Evolutionary conservation across 140 eudicot genomes (phyloP).

Genomic region (Bidens hawaiensis): DNA sequence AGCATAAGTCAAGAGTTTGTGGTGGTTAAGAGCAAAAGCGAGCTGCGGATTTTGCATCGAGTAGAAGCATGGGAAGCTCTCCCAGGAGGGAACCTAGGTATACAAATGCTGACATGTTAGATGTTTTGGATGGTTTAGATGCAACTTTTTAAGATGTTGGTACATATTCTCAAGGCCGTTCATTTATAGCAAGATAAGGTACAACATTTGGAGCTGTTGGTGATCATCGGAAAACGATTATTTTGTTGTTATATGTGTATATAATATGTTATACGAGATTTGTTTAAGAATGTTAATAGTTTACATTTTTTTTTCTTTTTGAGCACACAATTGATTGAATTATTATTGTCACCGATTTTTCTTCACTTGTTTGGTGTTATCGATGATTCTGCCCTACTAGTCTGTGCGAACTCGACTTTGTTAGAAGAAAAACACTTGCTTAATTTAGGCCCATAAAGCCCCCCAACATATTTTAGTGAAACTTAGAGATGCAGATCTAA

Average conservation of each 20-base stretch:
- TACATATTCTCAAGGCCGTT: too few species aligned
- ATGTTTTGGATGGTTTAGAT: too few species aligned
- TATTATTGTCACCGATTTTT: background rate
- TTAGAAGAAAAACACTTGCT: too few species aligned
- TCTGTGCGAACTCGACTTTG: too few species aligned
- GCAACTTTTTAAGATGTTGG: too few species aligned
- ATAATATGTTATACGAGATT: conserved; percentile 7
- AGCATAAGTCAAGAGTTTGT: conserved; percentile 94
- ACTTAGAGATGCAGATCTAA: too few species aligned
- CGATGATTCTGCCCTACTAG: background rate
- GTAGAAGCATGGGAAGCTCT: conserved; percentile 76
- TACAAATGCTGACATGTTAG: conserved; percentile 29
- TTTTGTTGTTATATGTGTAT: too few species aligned
- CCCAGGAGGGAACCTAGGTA: conserved; percentile 37
- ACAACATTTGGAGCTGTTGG: conserved; percentile 25
- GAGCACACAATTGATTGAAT: background rate
- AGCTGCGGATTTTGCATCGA: conserved; percentile 36
- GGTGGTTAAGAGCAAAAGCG: too few species aligned
- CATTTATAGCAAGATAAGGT: conserved; percentile 55
- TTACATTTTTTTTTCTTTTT: background rate
- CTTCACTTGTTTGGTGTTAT: background rate
- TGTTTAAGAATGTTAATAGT: background rate
- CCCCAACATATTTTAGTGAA: too few species aligned
- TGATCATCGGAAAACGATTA: too few species aligned
- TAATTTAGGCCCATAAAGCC: too few species aligned